These are phyloP conservation scores for Picea sitchensis DNA, from an alignment of 75 land plant genomes.

Conservation along the genomic window DNA sequence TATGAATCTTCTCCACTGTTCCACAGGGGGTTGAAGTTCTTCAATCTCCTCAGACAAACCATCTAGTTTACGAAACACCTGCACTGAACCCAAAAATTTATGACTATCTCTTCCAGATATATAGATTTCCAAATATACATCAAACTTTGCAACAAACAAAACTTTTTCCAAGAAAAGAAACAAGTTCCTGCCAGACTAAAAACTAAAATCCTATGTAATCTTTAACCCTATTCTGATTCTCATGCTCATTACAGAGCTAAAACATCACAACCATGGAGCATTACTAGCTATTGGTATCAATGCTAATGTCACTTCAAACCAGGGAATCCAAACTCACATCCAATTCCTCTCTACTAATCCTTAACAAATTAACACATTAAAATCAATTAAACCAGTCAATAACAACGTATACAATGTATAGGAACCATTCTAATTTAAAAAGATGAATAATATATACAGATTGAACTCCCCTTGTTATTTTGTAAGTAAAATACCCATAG, in stretches of 20 bases:
- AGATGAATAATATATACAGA: background rate
- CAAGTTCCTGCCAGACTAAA: background rate
- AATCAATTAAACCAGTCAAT: too few relatives aligned
- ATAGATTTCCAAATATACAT: background rate
- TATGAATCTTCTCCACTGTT: constrained; percentile 90
- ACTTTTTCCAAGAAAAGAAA: background rate
- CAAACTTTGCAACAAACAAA: background rate
- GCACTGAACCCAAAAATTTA: background rate
- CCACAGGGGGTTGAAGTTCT: constrained; percentile 75
- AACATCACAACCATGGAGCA: background rate
- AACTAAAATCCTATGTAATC: background rate
- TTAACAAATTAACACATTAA: too few relatives aligned
- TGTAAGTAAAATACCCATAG: background rate
- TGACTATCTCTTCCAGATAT: background rate
- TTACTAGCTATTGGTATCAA: too few relatives aligned
- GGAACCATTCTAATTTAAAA: background rate
- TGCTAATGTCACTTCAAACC: too few relatives aligned
- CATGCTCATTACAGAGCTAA: background rate
- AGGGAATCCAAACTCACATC: too few relatives aligned
- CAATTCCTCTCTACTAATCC: too few relatives aligned
- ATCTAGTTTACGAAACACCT: constrained; percentile 86
- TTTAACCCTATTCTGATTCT: background rate
- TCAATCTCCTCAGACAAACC: constrained; percentile 72
- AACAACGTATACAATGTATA: background rate
- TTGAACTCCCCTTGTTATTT: background rate